phyloP scores from a whole-genome alignment of 164 flowering plant genomes.

The Platanus orientalis region DNA sequence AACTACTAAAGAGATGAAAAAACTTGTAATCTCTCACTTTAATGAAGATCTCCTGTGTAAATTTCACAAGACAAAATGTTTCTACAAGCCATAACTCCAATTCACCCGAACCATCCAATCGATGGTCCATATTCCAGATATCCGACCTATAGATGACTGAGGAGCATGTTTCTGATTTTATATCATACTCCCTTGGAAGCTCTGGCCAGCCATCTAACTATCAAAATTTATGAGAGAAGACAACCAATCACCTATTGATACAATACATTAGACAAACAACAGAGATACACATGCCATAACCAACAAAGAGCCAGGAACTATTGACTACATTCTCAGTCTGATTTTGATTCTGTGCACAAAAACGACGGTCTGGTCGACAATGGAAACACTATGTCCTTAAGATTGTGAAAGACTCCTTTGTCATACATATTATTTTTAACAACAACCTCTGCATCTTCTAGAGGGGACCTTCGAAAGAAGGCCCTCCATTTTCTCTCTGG shows the following conservation, averaged over 20 bases:
- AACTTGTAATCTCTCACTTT: no score
- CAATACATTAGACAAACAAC: no score
- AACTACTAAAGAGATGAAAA: no score
- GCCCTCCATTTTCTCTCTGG: slow-evolving; percentile 63
- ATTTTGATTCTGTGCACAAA: slow-evolving; percentile 34
- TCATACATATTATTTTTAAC: slow-evolving; percentile 65
- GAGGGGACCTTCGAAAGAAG: slow-evolving; percentile 57
- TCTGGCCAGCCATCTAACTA: background rate
- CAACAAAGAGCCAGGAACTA: background rate
- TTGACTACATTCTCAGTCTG: slow-evolving; percentile 20
- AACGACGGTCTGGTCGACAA: slow-evolving; percentile 61
- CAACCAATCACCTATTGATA: background rate
- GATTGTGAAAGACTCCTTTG: slow-evolving; percentile 54
- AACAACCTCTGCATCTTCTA: slow-evolving; percentile 36
- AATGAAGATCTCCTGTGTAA: no score
- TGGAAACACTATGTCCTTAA: slow-evolving; percentile 62
- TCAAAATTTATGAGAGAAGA: background rate
- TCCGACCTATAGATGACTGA: background rate
- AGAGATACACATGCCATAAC: background rate
- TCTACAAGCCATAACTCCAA: no score
- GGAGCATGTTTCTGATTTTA: no score
- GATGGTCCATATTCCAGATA: background rate
- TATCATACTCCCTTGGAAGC: no score
- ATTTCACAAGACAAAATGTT: no score
- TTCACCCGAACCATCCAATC: background rate